Evolutionary conservation across 495 filamentous ascomycete genomes (phyloP).

Genomic region (Penicillium coprophilum): DNA sequence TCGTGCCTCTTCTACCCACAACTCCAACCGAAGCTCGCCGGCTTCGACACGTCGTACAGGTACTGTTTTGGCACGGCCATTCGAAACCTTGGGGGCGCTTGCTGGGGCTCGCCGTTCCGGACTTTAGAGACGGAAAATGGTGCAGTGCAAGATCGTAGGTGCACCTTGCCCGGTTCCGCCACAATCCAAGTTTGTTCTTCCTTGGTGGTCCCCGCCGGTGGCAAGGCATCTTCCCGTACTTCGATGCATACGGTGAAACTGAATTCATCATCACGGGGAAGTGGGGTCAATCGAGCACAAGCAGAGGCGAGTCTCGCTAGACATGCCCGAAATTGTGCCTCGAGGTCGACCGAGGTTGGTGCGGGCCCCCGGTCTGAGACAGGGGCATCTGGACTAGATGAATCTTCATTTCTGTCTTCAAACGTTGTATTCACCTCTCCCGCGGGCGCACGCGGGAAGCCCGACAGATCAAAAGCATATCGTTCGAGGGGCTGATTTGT

Average conservation of each 20-base stretch:
- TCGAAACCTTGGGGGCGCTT: conserved; percentile 42
- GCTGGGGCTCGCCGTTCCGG: conserved; percentile 39
- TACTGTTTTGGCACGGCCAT: conserved; percentile 51
- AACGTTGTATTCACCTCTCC: conserved; percentile 55
- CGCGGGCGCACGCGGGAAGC: conserved; percentile 64
- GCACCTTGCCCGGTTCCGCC: conserved; percentile 51
- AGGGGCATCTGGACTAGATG: conserved; percentile 40
- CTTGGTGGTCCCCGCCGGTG: conserved; percentile 67
- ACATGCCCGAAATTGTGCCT: conserved; percentile 69
- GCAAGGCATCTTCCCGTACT: conserved; percentile 67
- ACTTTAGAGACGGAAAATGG: conserved; percentile 48
- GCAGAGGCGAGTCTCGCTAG: conserved; percentile 50
- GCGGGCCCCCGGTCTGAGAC: conserved; percentile 36
- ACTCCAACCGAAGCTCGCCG: conserved; percentile 53
- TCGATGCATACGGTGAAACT: conserved; percentile 88
- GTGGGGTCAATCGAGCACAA: conserved; percentile 58
- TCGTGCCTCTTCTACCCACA: conserved; percentile 58
- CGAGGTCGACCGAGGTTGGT: conserved; percentile 56
- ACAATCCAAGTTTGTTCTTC: conserved; percentile 55
- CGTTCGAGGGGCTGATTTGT: conserved; percentile 66
- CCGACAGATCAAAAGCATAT: conserved; percentile 78
- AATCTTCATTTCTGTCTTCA: conserved; percentile 47
- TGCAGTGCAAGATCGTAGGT: conserved; percentile 46
- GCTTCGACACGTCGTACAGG: conserved; percentile 55
- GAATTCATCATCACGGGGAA: conserved; percentile 68